Evolutionary conservation across 257 asterid genomes (phyloP), one percentile per base, ranked within the genome.

Genomic region (Solanum chmielewskii): DNA sequence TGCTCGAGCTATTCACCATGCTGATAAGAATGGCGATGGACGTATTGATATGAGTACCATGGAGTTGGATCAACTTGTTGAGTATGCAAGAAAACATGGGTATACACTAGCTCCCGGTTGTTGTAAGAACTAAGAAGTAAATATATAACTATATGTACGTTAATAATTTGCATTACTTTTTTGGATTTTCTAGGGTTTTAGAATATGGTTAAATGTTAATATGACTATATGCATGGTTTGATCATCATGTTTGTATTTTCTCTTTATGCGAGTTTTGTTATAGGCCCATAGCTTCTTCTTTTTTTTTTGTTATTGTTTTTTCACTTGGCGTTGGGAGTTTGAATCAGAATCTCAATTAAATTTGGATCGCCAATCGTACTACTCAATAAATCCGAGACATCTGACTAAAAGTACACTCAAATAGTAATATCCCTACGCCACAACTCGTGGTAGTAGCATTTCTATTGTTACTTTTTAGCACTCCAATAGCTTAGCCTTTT

Each of bases 21-120:
- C 83, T 1, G 87, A 86, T 74, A 80, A 70, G 9, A 42, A 83
- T 11, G 42, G 86, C 2, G 88, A 89, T 86, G 91, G 89, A 13
- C 18, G 25, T 29, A 76, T 89, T 23, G 45, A 27, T 23, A 83
- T 66, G 76, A 31, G 35, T 33, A 33, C 13, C 16, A 33, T 1
- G 1, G 89, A 87, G 74, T 29, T 89, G 70, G 47, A 20, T 6
- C n/a, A 13, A 39, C 86, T 83, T 13, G 86, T 83, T 66, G 33
- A 83, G 13, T 88, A 86, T 71, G 87, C 91, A 29, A 12, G 5
- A 21, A 60, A 73, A 29, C 56, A 14, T 73, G 89, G 87, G 12
- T 88, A 83, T 18, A 78, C 64, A 9, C 39, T 77, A 77, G 84
- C 39, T n/a, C 27, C 7, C 12, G 25, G 64, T 77, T 77, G 62